Evolutionary conservation across 495 filamentous ascomycete species (phyloP).

Genomic region (Podospora appendiculata): DNA sequence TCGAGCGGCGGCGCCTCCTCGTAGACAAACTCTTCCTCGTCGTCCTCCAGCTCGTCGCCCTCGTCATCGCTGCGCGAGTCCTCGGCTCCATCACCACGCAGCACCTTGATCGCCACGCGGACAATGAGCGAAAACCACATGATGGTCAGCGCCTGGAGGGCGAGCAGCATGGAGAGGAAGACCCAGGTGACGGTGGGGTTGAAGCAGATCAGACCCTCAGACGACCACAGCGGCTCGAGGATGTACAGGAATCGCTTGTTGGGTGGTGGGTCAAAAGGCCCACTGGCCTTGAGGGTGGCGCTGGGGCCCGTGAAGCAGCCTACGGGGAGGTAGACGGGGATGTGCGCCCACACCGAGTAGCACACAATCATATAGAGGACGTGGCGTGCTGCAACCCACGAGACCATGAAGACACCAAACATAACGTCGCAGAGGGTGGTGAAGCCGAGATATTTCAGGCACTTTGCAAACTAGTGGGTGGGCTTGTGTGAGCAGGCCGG

Average conservation of each 20-base stretch:
- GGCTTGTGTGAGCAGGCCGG: not conserved
- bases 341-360: slow-evolving; percentile 72
- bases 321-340: slow-evolving; percentile 52
- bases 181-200: slow-evolving; percentile 59
- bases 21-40: slow-evolving; percentile 42
- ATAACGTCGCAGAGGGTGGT: slow-evolving; percentile 68
- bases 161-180: slow-evolving; percentile 71
- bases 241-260: slow-evolving; percentile 53
- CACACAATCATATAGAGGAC: slow-evolving; percentile 68
- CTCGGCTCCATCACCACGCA: slow-evolving; percentile 71
- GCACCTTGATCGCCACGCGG: slow-evolving; percentile 65
- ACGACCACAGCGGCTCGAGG: slow-evolving; percentile 59
- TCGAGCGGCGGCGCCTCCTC: slow-evolving; percentile 46
- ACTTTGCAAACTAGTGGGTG: slow-evolving; percentile 66
- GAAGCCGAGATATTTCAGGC: slow-evolving; percentile 84
- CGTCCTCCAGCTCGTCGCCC: slow-evolving; percentile 53
- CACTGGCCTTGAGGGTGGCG: slow-evolving; percentile 34
- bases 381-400: slow-evolving; percentile 81
- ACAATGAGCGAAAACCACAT: slow-evolving; percentile 90
- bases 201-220: slow-evolving; percentile 69
- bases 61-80: slow-evolving; percentile 87
- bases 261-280: slow-evolving; percentile 48
- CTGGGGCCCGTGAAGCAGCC: slow-evolving; percentile 59
- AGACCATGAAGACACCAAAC: slow-evolving; percentile 80
- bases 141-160: slow-evolving; percentile 69